phyloP scores from a whole-genome alignment of 2,329 filamentous ascomycete genomes.

The Neofusicoccum umdonicola region DNA sequence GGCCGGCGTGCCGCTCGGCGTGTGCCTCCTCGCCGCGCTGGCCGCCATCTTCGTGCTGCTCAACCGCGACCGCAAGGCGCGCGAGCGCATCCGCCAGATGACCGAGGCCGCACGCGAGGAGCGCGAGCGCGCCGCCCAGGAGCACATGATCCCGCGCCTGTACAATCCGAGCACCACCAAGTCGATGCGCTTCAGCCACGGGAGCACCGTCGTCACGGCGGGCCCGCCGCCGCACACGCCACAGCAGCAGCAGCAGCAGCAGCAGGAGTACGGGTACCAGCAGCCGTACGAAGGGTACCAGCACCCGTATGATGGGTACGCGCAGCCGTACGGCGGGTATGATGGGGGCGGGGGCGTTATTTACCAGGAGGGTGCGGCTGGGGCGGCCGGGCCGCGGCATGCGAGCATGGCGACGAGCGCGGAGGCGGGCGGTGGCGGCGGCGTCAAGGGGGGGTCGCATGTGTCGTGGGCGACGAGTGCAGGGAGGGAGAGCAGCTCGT shows the following conservation, averaged over 20 bases:
- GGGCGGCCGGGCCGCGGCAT: no score
- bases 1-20: conserved; percentile 8
- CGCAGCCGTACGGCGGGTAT: background rate
- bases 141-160: conserved; percentile 2
- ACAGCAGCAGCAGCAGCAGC: background rate
- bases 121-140: conserved; percentile 10
- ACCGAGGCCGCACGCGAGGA: conserved; percentile 4
- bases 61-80: conserved; percentile 10
- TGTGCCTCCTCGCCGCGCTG: conserved; percentile 5
- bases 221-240: background rate
- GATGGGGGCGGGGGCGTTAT: background rate
- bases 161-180: background rate
- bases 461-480: background rate
- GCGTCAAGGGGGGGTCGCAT: background rate
- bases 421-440: background rate
- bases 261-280: no score
- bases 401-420: background rate
- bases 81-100: conserved; percentile 4
- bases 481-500: background rate
- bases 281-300: no score
- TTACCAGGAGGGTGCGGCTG: background rate
- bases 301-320: background rate
- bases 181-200: background rate
- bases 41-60: conserved; percentile 10
- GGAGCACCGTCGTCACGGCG: background rate